Evolutionary conservation across 208 protist species (phyloP).

Genomic region (Novymonas esmeraldas): DNA sequence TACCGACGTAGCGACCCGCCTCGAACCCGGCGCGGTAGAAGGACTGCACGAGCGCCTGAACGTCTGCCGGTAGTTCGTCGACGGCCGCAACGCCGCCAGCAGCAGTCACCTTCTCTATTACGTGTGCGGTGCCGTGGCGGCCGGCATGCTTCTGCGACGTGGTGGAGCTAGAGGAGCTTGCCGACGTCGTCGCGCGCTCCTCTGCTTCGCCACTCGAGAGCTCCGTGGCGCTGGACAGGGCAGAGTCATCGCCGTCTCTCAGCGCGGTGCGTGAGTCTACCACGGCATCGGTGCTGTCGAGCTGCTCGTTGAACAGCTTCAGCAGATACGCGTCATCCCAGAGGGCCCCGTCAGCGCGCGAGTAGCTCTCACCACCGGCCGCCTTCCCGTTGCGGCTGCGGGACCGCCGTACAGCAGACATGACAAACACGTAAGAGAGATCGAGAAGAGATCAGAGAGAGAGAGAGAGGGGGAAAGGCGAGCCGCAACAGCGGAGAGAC

Average conservation of each 20-base stretch:
- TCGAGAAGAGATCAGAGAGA: background rate
- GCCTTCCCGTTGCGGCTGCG: conserved; percentile 10
- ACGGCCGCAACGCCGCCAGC: background rate
- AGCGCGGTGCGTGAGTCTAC: background rate
- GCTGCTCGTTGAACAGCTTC: conserved; percentile 74
- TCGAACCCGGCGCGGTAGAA: conserved; percentile 68
- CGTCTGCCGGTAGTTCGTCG: conserved; percentile 34
- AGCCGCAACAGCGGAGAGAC: too few relatives aligned
- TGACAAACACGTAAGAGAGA: too few relatives aligned
- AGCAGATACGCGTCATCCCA: conserved; percentile 89
- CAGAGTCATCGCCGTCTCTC: background rate
- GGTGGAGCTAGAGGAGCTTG: background rate
- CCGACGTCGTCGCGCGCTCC: background rate
- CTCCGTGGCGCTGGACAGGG: background rate
- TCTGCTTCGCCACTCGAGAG: background rate
- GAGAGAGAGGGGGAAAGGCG: conserved; percentile 2
- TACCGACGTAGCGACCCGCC: conserved; percentile 45
- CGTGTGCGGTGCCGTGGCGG: too few relatives aligned
- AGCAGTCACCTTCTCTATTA: too few relatives aligned
- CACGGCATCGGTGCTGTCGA: conserved; percentile 35
- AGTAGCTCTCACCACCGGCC: conserved; percentile 34
- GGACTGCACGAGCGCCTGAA: conserved; percentile 42
- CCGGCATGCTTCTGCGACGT: background rate
- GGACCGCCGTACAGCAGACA: conserved; percentile 8
- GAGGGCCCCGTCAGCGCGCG: conserved; percentile 50